Evolutionary conservation across 1,284 basidiomycete genomes (phyloP), one percentile per base, ranked within the genome.

Genomic region (Lentinula novae-zelandiae): DNA sequence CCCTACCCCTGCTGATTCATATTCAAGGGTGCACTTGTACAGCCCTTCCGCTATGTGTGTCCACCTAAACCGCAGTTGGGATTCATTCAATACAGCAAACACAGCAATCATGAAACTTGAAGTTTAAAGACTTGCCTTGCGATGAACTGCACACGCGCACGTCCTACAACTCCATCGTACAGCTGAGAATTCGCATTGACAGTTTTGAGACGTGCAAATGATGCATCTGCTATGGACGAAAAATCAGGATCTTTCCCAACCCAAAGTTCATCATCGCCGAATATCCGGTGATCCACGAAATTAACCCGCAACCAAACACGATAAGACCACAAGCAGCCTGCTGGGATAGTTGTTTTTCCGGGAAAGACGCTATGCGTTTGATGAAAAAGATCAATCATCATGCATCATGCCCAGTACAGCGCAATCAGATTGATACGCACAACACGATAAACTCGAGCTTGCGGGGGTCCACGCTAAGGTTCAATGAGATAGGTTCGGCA

Each of bases 241-340:
- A 87, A 86, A 66, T 87, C 82, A 3, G 82, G 82, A 65, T 87
- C 83, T 66, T 75, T 81, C 10, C 81, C 84, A 7, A 86, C 70
- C 83, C 83, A 86, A 27, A 86, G 66, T 22, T 84, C 81, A 64
- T 84, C 82, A 20, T 82, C 81, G 44, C 77, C 77, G 65, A 87
- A 87, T 51, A 87, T 60, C 33, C 83, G 78, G 61, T 85, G 85
- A 61, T 86, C 82, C 22, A 82, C 70, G 9, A 73, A 77, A 40
- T 78, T 78, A 3, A 75, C 76, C 9, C 81, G 76, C 42, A 87
- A 70, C 85, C 85, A 87, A 15, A 86, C 80, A 0, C 85, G 82
- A 34, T 86, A 71, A 12, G 80, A 78, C 70, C 75, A 81, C 2
- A 85, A 68, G 57, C 77, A 80, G 0, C 78, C 80, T 10, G 70